Conservation (phyloP, 257 asterid genomes). For the Salvia rosmarinus region DNA sequence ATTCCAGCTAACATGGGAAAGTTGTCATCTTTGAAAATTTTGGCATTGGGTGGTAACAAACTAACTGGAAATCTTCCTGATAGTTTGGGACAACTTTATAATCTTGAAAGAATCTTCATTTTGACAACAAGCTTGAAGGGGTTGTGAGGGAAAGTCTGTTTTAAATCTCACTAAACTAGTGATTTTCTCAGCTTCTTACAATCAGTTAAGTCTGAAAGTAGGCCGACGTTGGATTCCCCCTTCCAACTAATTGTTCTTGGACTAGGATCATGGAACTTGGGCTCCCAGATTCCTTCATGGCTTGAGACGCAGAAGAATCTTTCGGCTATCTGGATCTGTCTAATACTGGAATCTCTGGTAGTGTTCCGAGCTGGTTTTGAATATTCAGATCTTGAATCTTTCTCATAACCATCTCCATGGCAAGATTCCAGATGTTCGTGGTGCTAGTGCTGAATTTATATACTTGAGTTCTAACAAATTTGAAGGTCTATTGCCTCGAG, state of each 20-base stretch:
- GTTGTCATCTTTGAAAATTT: background rate
- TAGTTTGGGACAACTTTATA: constrained; percentile 14
- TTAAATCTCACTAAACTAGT: background rate
- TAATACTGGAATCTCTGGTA: background rate
- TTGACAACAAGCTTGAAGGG: constrained; percentile 9
- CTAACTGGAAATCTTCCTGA: constrained; percentile 8
- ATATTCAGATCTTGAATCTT: background rate
- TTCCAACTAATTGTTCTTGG: background rate
- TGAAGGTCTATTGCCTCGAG: constrained; percentile 37
- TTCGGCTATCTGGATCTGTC: background rate
- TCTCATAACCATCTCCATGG: constrained; percentile 14
- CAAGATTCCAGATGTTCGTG: background rate
- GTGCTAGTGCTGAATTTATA: background rate
- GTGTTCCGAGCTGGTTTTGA: background rate
- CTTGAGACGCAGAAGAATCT: constrained; percentile 5
- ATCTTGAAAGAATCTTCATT: background rate
- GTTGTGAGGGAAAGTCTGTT: background rate
- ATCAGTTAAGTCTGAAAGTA: background rate
- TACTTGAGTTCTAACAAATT: constrained; percentile 42
- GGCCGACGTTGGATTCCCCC: background rate
- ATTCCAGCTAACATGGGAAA: constrained; percentile 19
- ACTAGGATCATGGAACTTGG: background rate
- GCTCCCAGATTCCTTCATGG: background rate
- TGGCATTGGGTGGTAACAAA: background rate
- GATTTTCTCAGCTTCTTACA: background rate